Evolutionary conservation across 2,329 filamentous ascomycete species (phyloP).

Genomic region (Sordariomycetes sp.): DNA sequence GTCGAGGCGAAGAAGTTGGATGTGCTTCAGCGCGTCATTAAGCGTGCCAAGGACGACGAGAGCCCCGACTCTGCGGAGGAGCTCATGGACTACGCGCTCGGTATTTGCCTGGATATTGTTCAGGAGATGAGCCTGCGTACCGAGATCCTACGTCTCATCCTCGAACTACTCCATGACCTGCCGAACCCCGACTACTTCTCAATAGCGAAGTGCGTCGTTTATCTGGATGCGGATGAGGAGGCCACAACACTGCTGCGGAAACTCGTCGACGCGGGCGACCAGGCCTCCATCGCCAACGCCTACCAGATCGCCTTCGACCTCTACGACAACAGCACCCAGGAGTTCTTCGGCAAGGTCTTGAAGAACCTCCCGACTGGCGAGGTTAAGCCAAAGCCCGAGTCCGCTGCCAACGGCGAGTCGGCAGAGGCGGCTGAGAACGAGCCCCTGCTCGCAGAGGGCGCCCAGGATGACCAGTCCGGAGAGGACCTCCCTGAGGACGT

Average conservation of each 20-base stretch:
- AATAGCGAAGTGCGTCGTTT: conserved; percentile 95
- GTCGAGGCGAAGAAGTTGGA: conserved; percentile 89
- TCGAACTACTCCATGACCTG: conserved; percentile 90
- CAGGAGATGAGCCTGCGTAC: conserved; percentile 79
- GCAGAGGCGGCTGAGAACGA: conserved; percentile 32
- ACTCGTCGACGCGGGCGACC: conserved; percentile 67
- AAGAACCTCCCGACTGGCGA: conserved; percentile 56
- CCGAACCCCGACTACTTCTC: conserved; percentile 93
- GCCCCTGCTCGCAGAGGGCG: conserved; percentile 39
- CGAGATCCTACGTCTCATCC: conserved; percentile 77
- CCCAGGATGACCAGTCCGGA: conserved; percentile 28
- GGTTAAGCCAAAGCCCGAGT: conserved; percentile 20
- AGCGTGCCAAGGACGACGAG: conserved; percentile 78
- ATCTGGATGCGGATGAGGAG: conserved; percentile 82
- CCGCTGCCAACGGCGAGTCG: conserved; percentile 12
- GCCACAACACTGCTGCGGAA: conserved; percentile 76
- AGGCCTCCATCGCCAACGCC: conserved; percentile 67
- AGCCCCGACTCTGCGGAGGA: conserved; percentile 58
- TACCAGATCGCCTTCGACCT: conserved; percentile 98
- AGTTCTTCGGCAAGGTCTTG: conserved; percentile 85
- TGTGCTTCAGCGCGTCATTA: conserved; percentile 73
- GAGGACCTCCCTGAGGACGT: conserved; percentile 34
- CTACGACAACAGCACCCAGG: conserved; percentile 96
- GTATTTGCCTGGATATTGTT: conserved; percentile 95
- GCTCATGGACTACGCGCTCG: conserved; percentile 88